Evolutionary conservation across 2,329 filamentous ascomycete species (phyloP), one percentile per base, ranked within the genome.

Genomic region (Phyllosticta capitalensis): DNA sequence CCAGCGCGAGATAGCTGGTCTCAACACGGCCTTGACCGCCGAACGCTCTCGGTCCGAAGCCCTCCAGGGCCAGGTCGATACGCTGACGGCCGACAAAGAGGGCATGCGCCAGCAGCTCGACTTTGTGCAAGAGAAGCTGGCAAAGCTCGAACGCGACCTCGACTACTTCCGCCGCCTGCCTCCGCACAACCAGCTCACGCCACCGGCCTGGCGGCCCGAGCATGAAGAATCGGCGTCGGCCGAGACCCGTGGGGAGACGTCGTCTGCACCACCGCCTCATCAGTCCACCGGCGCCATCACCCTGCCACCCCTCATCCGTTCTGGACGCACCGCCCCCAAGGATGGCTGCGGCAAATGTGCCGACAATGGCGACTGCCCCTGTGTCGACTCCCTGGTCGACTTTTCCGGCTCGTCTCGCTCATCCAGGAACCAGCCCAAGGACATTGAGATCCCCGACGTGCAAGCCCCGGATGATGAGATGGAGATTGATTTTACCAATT

Each of bases 401-500:
- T 61, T 61, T 30, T 53, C 55, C 22, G 54, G 45, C 49, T 48
- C 59, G 21, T 52, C 53, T 55, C 55, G 52, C 26, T 19, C 56
- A n/a, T 24, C 24, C 17, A 60, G 66, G 6, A 62, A 63, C 38
- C 67, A 64, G 52, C 65, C 66, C 64, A 59, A 19, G 14, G 48
- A 57, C 10, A 30, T 58, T n/a, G 54, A 56, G 38, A 48, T 54
- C n/a, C 52, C 30, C 51, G 53, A 49, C 24, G 20, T 21, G 14
- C 53, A 51, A n/a, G 30, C 52, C 17, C 24, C 53, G 10, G 55
- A 61, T 10, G 64, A 64, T 5, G 67, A 67, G 22, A 65, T 63
- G 26, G 71, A 72, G 59, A 70, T 69, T 21, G 71, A 73, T 55
- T 72, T 72, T 62, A 73, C 71, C 24, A 54, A 56, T 57, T 63